phyloP scores from a whole-genome alignment of 78 protist species.

The Protostelium mycophagum region DNA sequence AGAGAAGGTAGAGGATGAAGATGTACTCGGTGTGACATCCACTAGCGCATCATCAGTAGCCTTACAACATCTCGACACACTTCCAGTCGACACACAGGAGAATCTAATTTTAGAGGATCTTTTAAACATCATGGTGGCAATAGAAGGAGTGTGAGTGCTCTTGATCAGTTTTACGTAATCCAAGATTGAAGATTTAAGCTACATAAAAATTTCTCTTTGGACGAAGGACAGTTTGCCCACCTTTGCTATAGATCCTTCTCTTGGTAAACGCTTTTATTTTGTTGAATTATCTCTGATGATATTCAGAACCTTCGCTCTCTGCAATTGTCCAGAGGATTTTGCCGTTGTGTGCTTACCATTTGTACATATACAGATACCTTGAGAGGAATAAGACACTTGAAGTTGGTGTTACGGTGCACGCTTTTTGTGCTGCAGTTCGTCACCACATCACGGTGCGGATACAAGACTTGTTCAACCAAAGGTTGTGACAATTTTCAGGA shows the following conservation, averaged over 20 bases:
- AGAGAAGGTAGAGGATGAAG: no score
- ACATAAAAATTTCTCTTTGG: background rate
- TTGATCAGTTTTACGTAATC: background rate
- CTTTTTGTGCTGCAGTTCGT: conserved; percentile 57
- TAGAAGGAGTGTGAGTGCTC: conserved; percentile 36
- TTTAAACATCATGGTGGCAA: conserved; percentile 43
- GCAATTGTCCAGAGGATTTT: background rate
- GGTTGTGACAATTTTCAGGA: conserved; percentile 21
- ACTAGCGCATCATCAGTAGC: no score
- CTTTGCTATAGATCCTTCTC: background rate
- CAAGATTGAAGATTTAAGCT: background rate
- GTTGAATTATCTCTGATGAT: no score
- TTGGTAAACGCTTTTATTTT: conserved; percentile 9
- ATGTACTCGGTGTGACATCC: no score
- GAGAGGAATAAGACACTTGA: background rate
- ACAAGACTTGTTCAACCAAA: no score
- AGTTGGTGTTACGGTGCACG: conserved; percentile 54
- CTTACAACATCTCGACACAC: background rate
- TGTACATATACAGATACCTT: background rate
- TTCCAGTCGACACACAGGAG: conserved; percentile 23
- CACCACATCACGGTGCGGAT: conserved; percentile 1
- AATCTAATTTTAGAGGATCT: conserved; percentile 45
- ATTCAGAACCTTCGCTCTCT: background rate
- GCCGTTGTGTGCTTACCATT: background rate
- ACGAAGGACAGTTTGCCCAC: background rate